Percentiles rank a stretch among this genome's conserved stretches.
These are phyloP conservation scores for Hirschfeldia incana DNA, from an alignment of 345 rosid genomes.

Conservation along the genomic window DNA sequence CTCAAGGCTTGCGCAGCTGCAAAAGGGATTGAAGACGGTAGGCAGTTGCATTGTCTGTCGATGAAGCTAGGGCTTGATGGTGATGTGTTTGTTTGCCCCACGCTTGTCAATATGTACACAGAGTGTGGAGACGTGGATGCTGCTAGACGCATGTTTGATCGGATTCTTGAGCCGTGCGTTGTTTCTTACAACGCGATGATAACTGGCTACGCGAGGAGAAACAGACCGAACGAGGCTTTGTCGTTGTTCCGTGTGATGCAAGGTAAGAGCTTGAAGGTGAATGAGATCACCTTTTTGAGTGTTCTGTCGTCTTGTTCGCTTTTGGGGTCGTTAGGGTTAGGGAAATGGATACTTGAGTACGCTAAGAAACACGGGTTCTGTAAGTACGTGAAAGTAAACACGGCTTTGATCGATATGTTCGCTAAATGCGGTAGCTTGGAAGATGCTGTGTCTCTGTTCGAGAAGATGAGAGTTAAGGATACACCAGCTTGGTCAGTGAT, in stretches of 20 bases:
- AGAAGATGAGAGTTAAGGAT: too few species aligned
- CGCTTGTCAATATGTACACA: slow-evolving; percentile 67
- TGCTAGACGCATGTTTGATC: slow-evolving; percentile 60
- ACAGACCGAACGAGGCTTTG: slow-evolving; percentile 72
- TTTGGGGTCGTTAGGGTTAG: slow-evolving; percentile 78
- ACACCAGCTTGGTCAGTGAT: too few species aligned
- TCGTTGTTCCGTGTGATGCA: slow-evolving; percentile 77
- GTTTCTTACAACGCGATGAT: slow-evolving; percentile 79
- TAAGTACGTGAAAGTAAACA: slow-evolving; percentile 64
- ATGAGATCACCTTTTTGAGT: slow-evolving; percentile 74
- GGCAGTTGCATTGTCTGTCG: slow-evolving; percentile 55
- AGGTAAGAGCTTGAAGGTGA: slow-evolving; percentile 52
- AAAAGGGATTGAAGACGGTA: slow-evolving; percentile 60
- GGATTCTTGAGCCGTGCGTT: slow-evolving; percentile 59
- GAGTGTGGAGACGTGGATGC: slow-evolving; percentile 65
- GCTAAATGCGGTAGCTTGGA: too few species aligned
- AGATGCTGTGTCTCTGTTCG: too few species aligned
- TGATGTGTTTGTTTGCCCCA: slow-evolving; percentile 60
- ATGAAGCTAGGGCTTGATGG: slow-evolving; percentile 55
- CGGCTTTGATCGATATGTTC: too few species aligned
- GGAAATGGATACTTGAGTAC: slow-evolving; percentile 82
- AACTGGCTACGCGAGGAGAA: slow-evolving; percentile 61
- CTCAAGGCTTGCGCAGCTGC: slow-evolving; percentile 56
- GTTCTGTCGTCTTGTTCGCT: slow-evolving; percentile 79
- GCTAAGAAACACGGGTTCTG: slow-evolving; percentile 54